Evolutionary conservation across 768 basidiomycete genomes (phyloP), one percentile per base, ranked within the genome.

Genomic region (Rickenella mellea): DNA sequence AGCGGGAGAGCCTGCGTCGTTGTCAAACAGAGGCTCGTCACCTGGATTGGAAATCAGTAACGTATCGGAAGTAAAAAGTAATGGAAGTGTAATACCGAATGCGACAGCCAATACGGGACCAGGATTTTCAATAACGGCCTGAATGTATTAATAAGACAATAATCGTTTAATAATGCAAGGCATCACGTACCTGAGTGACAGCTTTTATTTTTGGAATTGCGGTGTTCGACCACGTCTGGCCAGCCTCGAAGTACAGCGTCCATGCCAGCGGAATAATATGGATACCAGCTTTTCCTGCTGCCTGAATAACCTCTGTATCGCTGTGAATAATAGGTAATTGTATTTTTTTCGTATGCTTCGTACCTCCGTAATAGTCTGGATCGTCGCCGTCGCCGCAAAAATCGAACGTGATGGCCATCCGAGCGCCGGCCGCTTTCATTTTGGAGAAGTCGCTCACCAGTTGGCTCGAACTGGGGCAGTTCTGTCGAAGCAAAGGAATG

Each of bases 21-120:
- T 37, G 35, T 46, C 45, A 29, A 24, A 46, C 20, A 46, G 40
- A 3, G 45, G 33, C 45, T 46, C 40, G 25, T 17, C 9, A 17
- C 33, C 4, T 10, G 29, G 29, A 22, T 36, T 12, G 7, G 15
- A 10, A 36, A 19, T 17, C 9, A 36, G 12, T 11, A 8, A 22
- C 4, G 19, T 30, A 10, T 15, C 29, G 15, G 9, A 36, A 36
- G 19, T 5, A 10, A 14, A 36, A 5, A 17, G 19, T 7, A 12
- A 12, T 3, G 9, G 4, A 35, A 21, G 24, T 15, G 19, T 10
- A 10, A 3, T 14, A 36, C 33, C 33, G 3, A 36, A 22, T 11
- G 33, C 33, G 3, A 36, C 33, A 3, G 33, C 33, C 10, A 36
- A 22, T 19, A 36, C 33, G 15, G 33, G 33, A 12, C 15, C 33